Evolutionary conservation across 2,329 filamentous ascomycete genomes (phyloP).

Genomic region (Monosporascus sp.): DNA sequence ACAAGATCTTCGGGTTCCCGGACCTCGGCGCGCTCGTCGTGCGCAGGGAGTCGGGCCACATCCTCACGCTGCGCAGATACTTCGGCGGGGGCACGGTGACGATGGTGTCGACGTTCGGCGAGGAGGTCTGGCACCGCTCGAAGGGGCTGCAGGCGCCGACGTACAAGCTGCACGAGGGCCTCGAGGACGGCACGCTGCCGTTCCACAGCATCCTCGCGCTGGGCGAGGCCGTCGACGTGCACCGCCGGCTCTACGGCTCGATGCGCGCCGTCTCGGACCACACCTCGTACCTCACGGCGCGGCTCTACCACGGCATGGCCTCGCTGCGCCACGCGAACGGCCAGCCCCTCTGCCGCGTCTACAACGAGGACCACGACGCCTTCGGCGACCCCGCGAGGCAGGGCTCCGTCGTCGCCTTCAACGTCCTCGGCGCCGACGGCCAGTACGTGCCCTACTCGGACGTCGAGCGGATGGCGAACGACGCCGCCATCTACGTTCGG

Average conservation of each 20-base stretch:
- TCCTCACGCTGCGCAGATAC: constrained; percentile 52
- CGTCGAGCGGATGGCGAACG: constrained; percentile 55
- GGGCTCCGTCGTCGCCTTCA: constrained; percentile 61
- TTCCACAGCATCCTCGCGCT: constrained; percentile 62
- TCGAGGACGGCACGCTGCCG: constrained; percentile 64
- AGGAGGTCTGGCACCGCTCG: constrained; percentile 47
- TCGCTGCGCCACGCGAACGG: constrained; percentile 51
- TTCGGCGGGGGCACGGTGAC: constrained; percentile 66
- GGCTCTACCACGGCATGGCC: constrained; percentile 43
- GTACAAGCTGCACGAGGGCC: constrained; percentile 50
- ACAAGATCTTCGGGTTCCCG: constrained; percentile 66
- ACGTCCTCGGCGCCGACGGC: constrained; percentile 49
- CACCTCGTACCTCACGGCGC: constrained; percentile 47
- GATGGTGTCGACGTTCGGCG: constrained; percentile 49
- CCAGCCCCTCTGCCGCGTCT: constrained; percentile 45
- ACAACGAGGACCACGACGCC: constrained; percentile 43
- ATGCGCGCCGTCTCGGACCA: constrained; percentile 57
- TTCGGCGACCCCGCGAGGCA: constrained; percentile 50
- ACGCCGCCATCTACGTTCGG: constrained; percentile 53
- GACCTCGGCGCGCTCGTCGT: constrained; percentile 59
- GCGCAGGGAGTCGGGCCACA: constrained; percentile 48
- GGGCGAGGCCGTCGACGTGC: constrained; percentile 53
- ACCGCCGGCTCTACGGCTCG: constrained; percentile 50
- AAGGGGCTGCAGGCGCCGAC: constrained; percentile 37
- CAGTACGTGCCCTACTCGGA: constrained; percentile 50